phyloP scores from a whole-genome alignment of 306 rosid genomes.

The Carpinus viminea region DNA sequence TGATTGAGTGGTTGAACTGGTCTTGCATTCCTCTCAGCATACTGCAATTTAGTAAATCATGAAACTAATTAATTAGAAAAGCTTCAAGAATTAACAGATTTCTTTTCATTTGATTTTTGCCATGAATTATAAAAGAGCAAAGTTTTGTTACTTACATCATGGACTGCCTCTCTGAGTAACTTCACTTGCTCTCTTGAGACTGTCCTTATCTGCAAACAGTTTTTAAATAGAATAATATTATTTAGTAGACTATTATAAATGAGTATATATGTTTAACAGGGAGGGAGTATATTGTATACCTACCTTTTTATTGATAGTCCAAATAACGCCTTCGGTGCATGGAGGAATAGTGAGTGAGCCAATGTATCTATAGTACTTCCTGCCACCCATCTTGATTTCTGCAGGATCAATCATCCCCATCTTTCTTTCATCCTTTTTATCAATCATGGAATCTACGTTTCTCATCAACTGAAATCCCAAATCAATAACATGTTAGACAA shows the following conservation, averaged over 20 bases:
- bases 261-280: not conserved
- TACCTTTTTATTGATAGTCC: conserved; percentile 68
- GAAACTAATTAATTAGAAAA: not conserved
- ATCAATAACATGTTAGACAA: not conserved
- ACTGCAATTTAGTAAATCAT: conserved; percentile 27
- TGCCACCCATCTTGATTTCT: conserved; percentile 38
- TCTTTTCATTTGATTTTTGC: not conserved
- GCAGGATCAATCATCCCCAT: conserved; percentile 57
- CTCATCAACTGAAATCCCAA: conserved; percentile 42
- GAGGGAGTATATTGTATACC: not conserved
- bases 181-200: conserved; percentile 48
- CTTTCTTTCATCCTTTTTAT: conserved; percentile 25
- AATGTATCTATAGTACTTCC: conserved; percentile 57
- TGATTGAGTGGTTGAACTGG: conserved; percentile 38
- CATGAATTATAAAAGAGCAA: not conserved
- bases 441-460: conserved; percentile 30
- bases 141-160: conserved; percentile 47
- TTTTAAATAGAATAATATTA: too few relatives aligned
- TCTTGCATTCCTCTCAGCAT: conserved; percentile 44
- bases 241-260: not conserved
- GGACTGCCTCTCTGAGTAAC: conserved; percentile 54
- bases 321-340: conserved; percentile 72
- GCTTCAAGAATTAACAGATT: not conserved
- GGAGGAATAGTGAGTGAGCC: conserved; percentile 87
- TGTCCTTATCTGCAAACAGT: conserved; percentile 34